Evolutionary conservation across 2,329 filamentous ascomycete species (phyloP), one percentile per base, ranked within the genome.

Genomic region (Metarhizium brunneum): DNA sequence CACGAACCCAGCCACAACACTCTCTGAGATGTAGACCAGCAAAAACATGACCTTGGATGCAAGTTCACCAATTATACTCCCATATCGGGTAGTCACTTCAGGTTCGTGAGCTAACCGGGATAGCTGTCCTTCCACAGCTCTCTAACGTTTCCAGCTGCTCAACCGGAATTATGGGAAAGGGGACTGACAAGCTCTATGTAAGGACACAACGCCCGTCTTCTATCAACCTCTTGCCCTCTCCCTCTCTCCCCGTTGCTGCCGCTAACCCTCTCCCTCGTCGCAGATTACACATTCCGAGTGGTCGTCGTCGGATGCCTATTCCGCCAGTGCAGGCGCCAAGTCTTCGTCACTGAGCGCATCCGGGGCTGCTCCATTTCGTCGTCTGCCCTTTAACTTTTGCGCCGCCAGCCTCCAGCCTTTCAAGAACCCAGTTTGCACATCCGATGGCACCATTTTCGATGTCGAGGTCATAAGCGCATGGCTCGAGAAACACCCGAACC

Each of bases 321-420:
- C 88, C 36, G 90, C 91, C 62, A 92, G 85, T 68, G 86, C 81
- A 32, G 88, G 88, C 63, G 79, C 86, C 55, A 84, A 84, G 63
- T 82, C 87, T 56, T 69, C 80, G 68, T 71, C 79, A 70, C 69
- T 79, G 50, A 72, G 72, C 25, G 81, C 83, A 60, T 62, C 62
- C 50, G 54, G 58, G 32, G 63, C 58, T 53, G 80, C 83, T 51
- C 81, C 82, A 42, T 97, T 97, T 76, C 90, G 87, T 66, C 87
- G 90, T 49, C 82, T 99, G 1, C 94, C 95, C 35, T 99, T 95
- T 82, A 97, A 96, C 78, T 97, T 94, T 75, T 99, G 94, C 81
- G 90, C 94, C 59, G 86, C 95, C 43, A 95, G 90, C 58, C 85
- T 99, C 38, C 94, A 97, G 68, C 95, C 95, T 7, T 99, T 96